Percentiles rank a stretch among this genome's conserved stretches.
phyloP scores from a whole-genome alignment of 2,329 filamentous ascomycete genomes.

The Gyromitra esculenta region DNA sequence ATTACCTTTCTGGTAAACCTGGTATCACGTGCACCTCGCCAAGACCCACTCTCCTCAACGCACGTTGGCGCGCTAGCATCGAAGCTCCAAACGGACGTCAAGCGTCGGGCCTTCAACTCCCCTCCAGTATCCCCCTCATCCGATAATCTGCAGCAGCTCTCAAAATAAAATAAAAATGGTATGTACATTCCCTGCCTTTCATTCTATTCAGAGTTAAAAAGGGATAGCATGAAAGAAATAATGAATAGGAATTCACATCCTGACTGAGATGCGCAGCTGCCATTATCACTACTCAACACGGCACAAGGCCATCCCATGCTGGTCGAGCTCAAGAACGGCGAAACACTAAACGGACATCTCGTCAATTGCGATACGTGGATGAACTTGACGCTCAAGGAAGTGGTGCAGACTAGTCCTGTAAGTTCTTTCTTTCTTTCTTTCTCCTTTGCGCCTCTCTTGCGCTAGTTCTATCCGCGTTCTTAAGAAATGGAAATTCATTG shows the following conservation, averaged over 20 bases:
- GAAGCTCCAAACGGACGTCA: slow-evolving; percentile 8
- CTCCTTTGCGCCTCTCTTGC: not conserved
- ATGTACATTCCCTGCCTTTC: not conserved
- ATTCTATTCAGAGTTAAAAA: not conserved
- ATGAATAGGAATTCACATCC: slow-evolving; percentile 9
- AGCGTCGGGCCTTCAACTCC: slow-evolving; percentile 19
- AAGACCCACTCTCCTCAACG: slow-evolving; percentile 21
- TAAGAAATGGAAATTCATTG: not conserved
- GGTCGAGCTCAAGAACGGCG: slow-evolving; percentile 95
- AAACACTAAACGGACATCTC: slow-evolving; percentile 95
- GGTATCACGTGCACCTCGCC: slow-evolving; percentile 12
- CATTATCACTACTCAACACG: slow-evolving; percentile 86
- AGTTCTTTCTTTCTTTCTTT: slow-evolving; percentile 55
- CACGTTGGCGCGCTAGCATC: not conserved
- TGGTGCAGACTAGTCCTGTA: slow-evolving; percentile 91
- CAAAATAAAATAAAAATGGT: slow-evolving; percentile 26
- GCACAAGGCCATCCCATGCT: slow-evolving; percentile 98
- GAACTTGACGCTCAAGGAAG: slow-evolving; percentile 97
- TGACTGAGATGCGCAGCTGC: slow-evolving; percentile 64
- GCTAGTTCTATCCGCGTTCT: not conserved
- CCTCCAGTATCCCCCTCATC: slow-evolving; percentile 25
- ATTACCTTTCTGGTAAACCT: not conserved
- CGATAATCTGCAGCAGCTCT: slow-evolving; percentile 25
- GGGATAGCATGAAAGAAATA: not conserved
- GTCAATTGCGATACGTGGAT: slow-evolving; percentile 99